These are phyloP conservation scores for Pontederia paniculata DNA, from an alignment of 176 grass and related monocot species.

Conservation along the genomic window DNA sequence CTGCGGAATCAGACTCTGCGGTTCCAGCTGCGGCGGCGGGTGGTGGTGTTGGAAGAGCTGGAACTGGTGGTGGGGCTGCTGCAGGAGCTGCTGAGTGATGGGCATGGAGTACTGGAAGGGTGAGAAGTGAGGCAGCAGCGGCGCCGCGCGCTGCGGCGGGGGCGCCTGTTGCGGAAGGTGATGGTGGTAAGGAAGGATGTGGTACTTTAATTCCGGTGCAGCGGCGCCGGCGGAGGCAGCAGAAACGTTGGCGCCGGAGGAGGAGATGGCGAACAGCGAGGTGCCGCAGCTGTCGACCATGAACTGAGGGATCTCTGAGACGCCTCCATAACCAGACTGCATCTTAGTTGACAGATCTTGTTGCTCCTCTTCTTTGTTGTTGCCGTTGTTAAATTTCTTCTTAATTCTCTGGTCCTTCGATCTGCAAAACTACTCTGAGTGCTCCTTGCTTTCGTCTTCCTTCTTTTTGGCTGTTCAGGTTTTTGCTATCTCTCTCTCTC, in stretches of 20 bases:
- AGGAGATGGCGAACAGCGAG: conserved; percentile 13
- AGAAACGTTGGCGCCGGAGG: background rate
- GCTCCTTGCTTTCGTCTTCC: too few relatives aligned
- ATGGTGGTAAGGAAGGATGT: conserved; percentile 3
- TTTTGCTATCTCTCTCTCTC: too few relatives aligned
- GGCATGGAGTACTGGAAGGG: conserved; percentile 3
- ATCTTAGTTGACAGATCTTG: conserved; percentile 1
- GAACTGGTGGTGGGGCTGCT: conserved; percentile 18
- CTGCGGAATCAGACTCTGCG: conserved; percentile 21
- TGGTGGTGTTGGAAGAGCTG: conserved; percentile 25
- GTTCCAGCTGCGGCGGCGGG: conserved; percentile 19
- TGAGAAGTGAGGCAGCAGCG: background rate
- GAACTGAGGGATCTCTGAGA: conserved; percentile 25
- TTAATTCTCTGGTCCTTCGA: too few relatives aligned
- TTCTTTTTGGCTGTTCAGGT: too few relatives aligned
- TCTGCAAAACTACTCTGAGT: too few relatives aligned
- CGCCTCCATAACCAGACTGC: conserved; percentile 25
- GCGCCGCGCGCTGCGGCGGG: background rate
- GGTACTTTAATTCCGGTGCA: conserved; percentile 8
- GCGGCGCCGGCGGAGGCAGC: background rate
- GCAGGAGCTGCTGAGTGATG: conserved; percentile 21
- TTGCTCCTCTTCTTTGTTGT: too few relatives aligned
- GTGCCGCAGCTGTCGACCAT: conserved; percentile 8
- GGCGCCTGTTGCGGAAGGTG: background rate
- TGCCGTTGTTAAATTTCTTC: too few relatives aligned